Conservation (phyloP, 176 grass and related monocot genomes). For the Aegilops umbellulata region DNA sequence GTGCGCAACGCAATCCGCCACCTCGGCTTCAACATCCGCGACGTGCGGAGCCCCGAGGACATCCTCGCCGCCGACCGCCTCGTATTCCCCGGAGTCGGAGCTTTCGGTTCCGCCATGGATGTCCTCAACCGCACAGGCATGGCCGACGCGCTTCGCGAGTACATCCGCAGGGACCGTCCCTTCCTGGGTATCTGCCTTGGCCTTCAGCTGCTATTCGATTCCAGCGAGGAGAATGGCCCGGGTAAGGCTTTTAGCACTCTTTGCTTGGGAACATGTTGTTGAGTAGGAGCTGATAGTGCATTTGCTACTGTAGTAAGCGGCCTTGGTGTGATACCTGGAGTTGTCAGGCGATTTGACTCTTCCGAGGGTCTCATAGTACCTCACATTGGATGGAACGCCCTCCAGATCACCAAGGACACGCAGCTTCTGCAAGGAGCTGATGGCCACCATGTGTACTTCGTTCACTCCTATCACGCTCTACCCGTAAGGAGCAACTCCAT, state of each 20-base stretch:
- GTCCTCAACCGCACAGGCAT: conserved; percentile 76
- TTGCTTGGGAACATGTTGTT: neutral
- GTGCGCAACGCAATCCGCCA: conserved; percentile 85
- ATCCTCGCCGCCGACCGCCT: conserved; percentile 74
- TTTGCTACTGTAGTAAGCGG: conserved; percentile 65
- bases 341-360: conserved; percentile 78
- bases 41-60: conserved; percentile 88
- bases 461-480: conserved; percentile 84
- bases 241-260: conserved; percentile 30
- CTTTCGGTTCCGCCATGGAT: conserved; percentile 95
- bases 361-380: conserved; percentile 81
- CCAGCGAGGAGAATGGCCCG: conserved; percentile 90
- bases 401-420: conserved; percentile 77
- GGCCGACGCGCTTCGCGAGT: conserved; percentile 73
- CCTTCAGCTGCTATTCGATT: conserved; percentile 89
- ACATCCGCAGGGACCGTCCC: conserved; percentile 76
- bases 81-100: conserved; percentile 88
- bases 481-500: conserved; percentile 45
- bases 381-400: conserved; percentile 97
- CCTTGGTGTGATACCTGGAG: conserved; percentile 91
- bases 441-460: conserved; percentile 92
- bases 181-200: conserved; percentile 98
- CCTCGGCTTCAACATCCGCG: conserved; percentile 78
- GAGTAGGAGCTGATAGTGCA: conserved; percentile 15
- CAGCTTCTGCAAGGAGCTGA: conserved; percentile 73